Base-by-base conservation (phyloP, 2,329 filamentous ascomycete genomes). In the Ophiostoma ulmi region DNA sequence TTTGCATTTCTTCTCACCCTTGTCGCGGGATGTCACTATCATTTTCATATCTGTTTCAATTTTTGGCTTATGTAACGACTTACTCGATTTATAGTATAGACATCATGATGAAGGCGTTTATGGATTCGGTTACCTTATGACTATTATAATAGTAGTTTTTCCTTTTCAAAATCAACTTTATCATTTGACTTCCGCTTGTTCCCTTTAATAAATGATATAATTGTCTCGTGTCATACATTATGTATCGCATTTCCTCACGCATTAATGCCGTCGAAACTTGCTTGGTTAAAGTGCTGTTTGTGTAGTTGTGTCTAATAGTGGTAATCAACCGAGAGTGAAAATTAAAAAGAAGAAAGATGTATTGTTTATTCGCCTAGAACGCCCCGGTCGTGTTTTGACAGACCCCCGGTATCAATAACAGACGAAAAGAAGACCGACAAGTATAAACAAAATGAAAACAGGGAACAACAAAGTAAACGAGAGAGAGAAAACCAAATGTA, bases 1-100 rank as follows among this genome's bases (percentile, higher is more conserved):
- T 67, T 41, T 67, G 38, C 63, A 58, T 65, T 65, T 65, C 26
- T 65, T 17, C 52, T 63, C n/a, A n/a, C 61, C 61, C 61, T 11
- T 22, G 58, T 36, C 22, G 61, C 11, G 61, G 61, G 35, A 38
- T n/a, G 5, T 64, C 13, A 17, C 14, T 20, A 17, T 38, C 17
- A 20, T 64, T 36, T 41, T 35, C 17, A n/a, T n/a, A 26, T 58
- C 52, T 26, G 52, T 22, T 31, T 31, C 10, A 14, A 64, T 63
- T 64, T 17, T 5, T 36, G 61, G 31, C 61, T n/a, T 64, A 64
- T n/a, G 31, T 65, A 22, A 65, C 63, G 63, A 39, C 61, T 64
- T n/a, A 39, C 36, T 22, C 26, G 35, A 13, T 39, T 14, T 39
- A 63, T 7, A 35, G n/a, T 17, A 31, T 65, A 39, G 31, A 64